Conservation (phyloP, 1,139 yeast species). For the Groenewaldozyma auringiensis region DNA sequence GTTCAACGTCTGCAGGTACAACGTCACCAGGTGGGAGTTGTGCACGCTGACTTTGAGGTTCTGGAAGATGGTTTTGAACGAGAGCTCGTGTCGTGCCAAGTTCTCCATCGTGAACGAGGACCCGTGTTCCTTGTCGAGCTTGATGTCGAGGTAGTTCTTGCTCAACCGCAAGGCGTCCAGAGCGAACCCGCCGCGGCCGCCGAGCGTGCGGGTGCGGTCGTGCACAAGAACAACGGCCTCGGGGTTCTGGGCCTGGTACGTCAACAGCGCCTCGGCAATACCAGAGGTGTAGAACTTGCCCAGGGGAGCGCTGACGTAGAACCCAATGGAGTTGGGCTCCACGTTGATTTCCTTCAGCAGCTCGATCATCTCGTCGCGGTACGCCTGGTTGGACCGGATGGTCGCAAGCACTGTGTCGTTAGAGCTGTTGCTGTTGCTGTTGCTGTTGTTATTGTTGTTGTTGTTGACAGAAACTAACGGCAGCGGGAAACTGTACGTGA, state of each 20-base stretch:
- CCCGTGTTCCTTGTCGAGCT: slow-evolving; percentile 29
- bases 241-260: slow-evolving; percentile 53
- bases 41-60: slow-evolving; percentile 62
- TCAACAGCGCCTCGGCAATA: slow-evolving; percentile 58
- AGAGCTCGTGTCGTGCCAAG: slow-evolving; percentile 52
- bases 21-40: slow-evolving; percentile 47
- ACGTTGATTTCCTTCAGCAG: slow-evolving; percentile 56
- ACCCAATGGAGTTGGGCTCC: slow-evolving; percentile 72
- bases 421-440: background rate
- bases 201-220: slow-evolving; percentile 60
- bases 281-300: slow-evolving; percentile 59
- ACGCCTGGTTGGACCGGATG: slow-evolving; percentile 49
- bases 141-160: slow-evolving; percentile 50
- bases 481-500: slow-evolving; percentile 51
- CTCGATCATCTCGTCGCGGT: slow-evolving; percentile 61
- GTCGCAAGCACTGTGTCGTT: slow-evolving; percentile 15
- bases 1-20: slow-evolving; percentile 32
- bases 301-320: slow-evolving; percentile 66
- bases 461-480: slow-evolving; percentile 48
- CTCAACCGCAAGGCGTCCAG: slow-evolving; percentile 67
- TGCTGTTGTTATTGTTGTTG: slow-evolving; percentile 31
- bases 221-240: slow-evolving; percentile 64
- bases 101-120: slow-evolving; percentile 55
- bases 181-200: slow-evolving; percentile 41
- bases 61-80: slow-evolving; percentile 62